phyloP scores from a whole-genome alignment of 31 red algal species.

The Asparagopsis taxiformis region DNA sequence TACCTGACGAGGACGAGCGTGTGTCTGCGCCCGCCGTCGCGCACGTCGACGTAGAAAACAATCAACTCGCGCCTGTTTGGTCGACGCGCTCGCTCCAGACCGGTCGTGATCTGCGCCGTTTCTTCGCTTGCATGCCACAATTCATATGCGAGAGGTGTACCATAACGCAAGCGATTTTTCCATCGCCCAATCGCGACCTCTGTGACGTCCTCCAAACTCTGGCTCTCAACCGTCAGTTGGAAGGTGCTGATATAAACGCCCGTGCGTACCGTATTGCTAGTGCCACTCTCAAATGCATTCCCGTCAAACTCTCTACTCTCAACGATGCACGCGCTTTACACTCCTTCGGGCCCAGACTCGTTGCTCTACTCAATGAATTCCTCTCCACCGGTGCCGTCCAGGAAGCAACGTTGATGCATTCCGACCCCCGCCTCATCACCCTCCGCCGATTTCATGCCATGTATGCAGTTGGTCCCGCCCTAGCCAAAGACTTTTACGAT shows the following conservation, averaged over 20 bases:
- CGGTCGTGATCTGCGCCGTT: conserved; percentile 2
- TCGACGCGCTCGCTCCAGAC: background rate
- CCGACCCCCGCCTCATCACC: conserved; percentile 17
- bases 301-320: conserved; percentile 33
- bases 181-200: conserved; percentile 20
- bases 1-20: background rate
- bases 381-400: conserved; percentile 27
- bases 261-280: conserved; percentile 54
- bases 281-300: conserved; percentile 62
- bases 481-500: conserved; percentile 50
- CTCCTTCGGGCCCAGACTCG: conserved; percentile 41
- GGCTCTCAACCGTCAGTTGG: conserved; percentile 17
- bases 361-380: conserved; percentile 36
- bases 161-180: conserved; percentile 8
- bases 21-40: background rate
- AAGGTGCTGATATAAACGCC: conserved; percentile 50
- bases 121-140: conserved; percentile 14
- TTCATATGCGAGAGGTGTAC: conserved; percentile 39
- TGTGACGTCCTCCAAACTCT: conserved; percentile 20
- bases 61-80: conserved; percentile 21
- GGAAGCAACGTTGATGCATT: conserved; percentile 30
- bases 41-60: background rate
- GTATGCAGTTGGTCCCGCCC: conserved; percentile 44
- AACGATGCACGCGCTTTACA: conserved; percentile 36
- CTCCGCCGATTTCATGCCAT: conserved; percentile 26